phyloP scores from a whole-genome alignment of 768 basidiomycete genomes.

The Tephrocybe rancida region DNA sequence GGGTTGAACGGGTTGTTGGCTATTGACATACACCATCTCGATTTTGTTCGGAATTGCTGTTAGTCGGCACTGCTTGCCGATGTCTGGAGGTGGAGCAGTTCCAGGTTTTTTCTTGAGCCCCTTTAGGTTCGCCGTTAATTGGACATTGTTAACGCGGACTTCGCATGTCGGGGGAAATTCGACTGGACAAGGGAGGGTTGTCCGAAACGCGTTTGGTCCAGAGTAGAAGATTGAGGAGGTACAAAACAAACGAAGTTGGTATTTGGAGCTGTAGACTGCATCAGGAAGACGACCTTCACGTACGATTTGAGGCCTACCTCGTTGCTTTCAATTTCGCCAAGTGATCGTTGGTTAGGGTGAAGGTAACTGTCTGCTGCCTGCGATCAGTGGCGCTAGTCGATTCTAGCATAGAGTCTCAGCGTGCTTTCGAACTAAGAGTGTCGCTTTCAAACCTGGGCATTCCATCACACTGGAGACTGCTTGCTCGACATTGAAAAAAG shows the following conservation, averaged over 20 bases:
- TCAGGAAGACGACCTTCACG: conserved; percentile 6
- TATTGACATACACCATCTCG: conserved; percentile 91
- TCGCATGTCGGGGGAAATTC: conserved; percentile 94
- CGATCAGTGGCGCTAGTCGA: conserved; percentile 81
- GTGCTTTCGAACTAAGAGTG: neutral
- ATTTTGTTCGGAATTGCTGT: conserved; percentile 59
- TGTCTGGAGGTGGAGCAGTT: conserved; percentile 88
- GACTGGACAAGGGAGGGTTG: conserved; percentile 65
- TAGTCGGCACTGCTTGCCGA: conserved; percentile 43
- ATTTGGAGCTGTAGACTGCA: conserved; percentile 50
- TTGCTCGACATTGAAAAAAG: conserved; percentile 74
- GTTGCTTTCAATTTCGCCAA: conserved; percentile 56
- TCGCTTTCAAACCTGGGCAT: conserved; percentile 66
- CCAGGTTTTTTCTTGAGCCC: conserved; percentile 96
- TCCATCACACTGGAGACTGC: conserved; percentile 65
- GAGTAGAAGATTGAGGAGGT: conserved; percentile 80
- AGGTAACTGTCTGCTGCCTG: conserved; percentile 59
- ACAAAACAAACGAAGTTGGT: conserved; percentile 87
- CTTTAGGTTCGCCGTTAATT: conserved; percentile 76
- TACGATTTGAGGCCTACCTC: conserved; percentile 40
- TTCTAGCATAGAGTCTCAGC: conserved; percentile 43
- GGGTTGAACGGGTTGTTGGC: conserved; percentile 70
- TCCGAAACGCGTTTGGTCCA: conserved; percentile 53
- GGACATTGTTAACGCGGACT: conserved; percentile 78
- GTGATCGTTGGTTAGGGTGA: conserved; percentile 71